Percentiles rank a stretch among this genome's conserved stretches.
phyloP scores from a whole-genome alignment of 2,329 filamentous ascomycete genomes.

The Endoconidiophora polonica region DNA sequence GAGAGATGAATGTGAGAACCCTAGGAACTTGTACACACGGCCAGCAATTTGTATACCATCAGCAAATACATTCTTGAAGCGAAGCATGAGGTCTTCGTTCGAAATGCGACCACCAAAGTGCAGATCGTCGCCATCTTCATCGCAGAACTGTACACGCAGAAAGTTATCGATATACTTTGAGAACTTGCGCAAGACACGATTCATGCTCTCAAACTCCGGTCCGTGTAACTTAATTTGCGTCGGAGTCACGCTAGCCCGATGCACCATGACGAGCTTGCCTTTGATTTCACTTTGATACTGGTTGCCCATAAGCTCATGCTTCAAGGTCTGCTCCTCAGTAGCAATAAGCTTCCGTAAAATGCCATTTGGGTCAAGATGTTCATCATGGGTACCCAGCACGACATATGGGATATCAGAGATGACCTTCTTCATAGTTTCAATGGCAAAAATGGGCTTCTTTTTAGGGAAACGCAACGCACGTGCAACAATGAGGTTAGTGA shows the following conservation, averaged over 20 bases:
- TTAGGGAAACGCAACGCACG: constrained; percentile 12
- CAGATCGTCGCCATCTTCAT: constrained; percentile 54
- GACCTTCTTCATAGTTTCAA: constrained; percentile 36
- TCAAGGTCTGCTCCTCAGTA: background rate
- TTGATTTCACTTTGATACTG: constrained; percentile 13
- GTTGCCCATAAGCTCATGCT: constrained; percentile 12
- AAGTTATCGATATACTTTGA: constrained; percentile 43
- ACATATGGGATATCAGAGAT: constrained; percentile 36
- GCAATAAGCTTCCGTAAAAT: constrained; percentile 24
- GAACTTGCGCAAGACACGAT: constrained; percentile 54
- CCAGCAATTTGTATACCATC: constrained; percentile 47
- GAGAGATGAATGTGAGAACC: constrained; percentile 66
- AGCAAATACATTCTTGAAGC: constrained; percentile 44
- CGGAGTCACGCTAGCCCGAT: constrained; percentile 37
- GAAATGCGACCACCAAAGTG: constrained; percentile 26
- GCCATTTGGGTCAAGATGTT: constrained; percentile 22
- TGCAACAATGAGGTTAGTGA: constrained; percentile 28
- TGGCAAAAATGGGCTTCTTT: constrained; percentile 27
- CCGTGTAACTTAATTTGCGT: constrained; percentile 39
- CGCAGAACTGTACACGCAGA: constrained; percentile 53
- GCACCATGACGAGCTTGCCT: constrained; percentile 9
- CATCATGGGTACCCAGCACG: constrained; percentile 30
- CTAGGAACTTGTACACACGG: constrained; percentile 47
- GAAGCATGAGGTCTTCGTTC: constrained; percentile 32
- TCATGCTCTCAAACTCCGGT: constrained; percentile 50